Conservation (phyloP, 139 green algal species). For the Deuterostichococcus epilithicus region DNA sequence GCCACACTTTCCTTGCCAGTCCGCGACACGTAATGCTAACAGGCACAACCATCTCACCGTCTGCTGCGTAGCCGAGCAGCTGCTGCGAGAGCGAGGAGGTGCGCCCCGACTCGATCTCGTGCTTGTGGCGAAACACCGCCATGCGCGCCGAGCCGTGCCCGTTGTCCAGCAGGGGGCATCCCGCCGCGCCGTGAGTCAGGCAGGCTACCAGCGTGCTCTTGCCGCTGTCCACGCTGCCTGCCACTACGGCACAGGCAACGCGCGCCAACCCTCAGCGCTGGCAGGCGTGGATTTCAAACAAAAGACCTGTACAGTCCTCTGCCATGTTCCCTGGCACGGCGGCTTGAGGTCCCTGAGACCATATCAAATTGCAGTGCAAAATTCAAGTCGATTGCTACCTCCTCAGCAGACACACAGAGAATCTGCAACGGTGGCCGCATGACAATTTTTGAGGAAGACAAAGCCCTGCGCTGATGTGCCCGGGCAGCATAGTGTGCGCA, state of each 20-base stretch:
- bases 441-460: too few relatives aligned
- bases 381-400: background rate
- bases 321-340: too few relatives aligned
- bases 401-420: too few relatives aligned
- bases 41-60: slow-evolving; percentile 26
- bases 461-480: background rate
- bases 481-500: background rate
- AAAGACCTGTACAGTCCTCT: too few relatives aligned
- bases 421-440: too few relatives aligned
- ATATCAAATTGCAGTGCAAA: too few relatives aligned
- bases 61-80: slow-evolving; percentile 65
- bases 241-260: slow-evolving; percentile 36
- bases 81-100: slow-evolving; percentile 64
- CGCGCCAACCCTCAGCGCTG: background rate
- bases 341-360: too few relatives aligned
- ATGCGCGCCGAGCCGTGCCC: slow-evolving; percentile 68
- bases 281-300: too few relatives aligned
- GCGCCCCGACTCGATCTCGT: slow-evolving; percentile 81
- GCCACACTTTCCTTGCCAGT: too few relatives aligned
- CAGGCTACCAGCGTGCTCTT: slow-evolving; percentile 80
- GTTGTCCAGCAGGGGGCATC: slow-evolving; percentile 72
- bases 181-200: slow-evolving; percentile 64
- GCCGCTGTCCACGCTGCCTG: slow-evolving; percentile 64
- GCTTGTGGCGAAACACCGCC: slow-evolving; percentile 78
- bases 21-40: too few relatives aligned